Base-by-base conservation (phyloP, 805 yeast species). In the Blastobotrys parvus region DNA sequence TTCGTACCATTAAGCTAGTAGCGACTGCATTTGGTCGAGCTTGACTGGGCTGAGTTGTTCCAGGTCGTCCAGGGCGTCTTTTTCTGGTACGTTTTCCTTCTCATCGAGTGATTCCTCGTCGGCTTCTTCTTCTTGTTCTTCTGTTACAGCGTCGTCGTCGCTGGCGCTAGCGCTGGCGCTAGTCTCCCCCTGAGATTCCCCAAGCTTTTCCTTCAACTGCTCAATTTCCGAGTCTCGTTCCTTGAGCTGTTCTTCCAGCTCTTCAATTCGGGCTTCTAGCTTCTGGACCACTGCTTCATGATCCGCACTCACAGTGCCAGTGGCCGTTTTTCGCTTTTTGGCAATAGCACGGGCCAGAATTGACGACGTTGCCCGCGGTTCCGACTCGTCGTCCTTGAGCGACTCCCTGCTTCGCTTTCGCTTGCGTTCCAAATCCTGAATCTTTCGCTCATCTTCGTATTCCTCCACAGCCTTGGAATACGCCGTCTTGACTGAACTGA, bases 381-480 rank as follows among this genome's bases (percentile, higher is more conserved):
- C 42, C n/a, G 19, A 23, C 13, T 42, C 40, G 13, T 45, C 42
- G 16, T 42, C 44, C 7, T 36, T 23, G 10, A 32, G 21, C 31
- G 15, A 13, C 16, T 16, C 16, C 4, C 18, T 6, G 8, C 33
- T n/a, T 15, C 51, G 35, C 40, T 41, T 45, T 7, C 48, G 38
- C 44, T 44, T 42, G 6, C 41, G 39, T 25, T n/a, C 38, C 42
- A 19, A 5, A n/a, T 18, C 25, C 35, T 16, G 44, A 17, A 22
- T 20, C 39, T 35, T 19, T 33, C 27, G 39, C 38, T 43, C 42
- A 18, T 35, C 38, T 17, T 49, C 53, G 37, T 47, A 49, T 31
- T 45, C 42, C 41, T 49, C 53, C 16, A 49, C 35, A 5, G 50
- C 50, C 38, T 45, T 43, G 20, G 43, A 10, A 31, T 49, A 49